Base-by-base conservation (phyloP, 305 asterid species). In the Stenogyne calaminthoides region DNA sequence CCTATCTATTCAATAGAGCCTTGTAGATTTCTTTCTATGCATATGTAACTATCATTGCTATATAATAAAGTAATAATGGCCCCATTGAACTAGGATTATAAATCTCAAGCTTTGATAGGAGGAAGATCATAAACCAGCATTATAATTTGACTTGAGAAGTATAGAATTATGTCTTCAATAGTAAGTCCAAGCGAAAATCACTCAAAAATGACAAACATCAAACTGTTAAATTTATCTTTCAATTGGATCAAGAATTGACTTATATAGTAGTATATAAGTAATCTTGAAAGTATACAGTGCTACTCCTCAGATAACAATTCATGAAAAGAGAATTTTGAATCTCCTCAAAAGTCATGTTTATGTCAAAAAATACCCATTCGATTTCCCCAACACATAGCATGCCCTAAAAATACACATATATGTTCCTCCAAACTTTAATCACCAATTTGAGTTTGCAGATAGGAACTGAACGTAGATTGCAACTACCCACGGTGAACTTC, bases 171-270 rank as follows among this genome's bases (percentile, higher is more conserved):
- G 56, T 54, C 36, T 16, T n/a, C 20, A 40, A 46, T 37, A 27
- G 16, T 14, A 57, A 4, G 39, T n/a, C 71, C 36, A 10, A 27
- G 1, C 12, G 19, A 64, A 47, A 49, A 46, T 1, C 9, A 46
- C 15, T 66, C 42, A 46, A 22, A 64, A 74, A 27, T 47, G 56
- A 47, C 61, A 58, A 59, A 75, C 42, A 67, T 32, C 55, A 42
- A 55, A 67, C 69, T 19, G 40, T 1, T 29, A 6, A 16, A 5
- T 16, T 46, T 36, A 46, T 75, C 12, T 36, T 68, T 75, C n/a
- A 47, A 14, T 34, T 49, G 40, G 47, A 14, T 62, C 61, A 15
- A 4, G 9, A 46, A 59, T 9, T 16, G 39, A 64, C 11, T 40
- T 37, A 5, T 34, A 32, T 2, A 27, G 1, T 12, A 1, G 1